Evolutionary conservation across 352 stramenopile species (phyloP), one percentile per base, ranked within the genome.

Genomic region (Phytophthora hybrid): DNA sequence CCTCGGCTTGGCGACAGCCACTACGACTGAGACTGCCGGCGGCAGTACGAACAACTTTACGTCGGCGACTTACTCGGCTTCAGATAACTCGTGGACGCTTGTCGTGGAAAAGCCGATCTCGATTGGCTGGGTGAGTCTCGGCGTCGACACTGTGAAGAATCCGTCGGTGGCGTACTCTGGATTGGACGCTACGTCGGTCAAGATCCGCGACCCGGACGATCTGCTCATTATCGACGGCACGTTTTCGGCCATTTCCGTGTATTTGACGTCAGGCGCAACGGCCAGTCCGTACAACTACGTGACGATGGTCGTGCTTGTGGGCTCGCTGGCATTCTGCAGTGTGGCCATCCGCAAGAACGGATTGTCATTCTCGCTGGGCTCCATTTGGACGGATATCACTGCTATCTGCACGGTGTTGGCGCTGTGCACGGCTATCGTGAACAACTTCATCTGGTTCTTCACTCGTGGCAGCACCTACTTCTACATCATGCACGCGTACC

Each of bases 221-320:
- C 78, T 85, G 8, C 68, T 93, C 10, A 82, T 95, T 53, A 86
- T 88, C 2, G 61, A 78, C 21, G 86, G 88, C 19, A 79, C 73
- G 0, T 89, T 94, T 60, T 94, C 86, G 32, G 82, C 86, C 23
- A 94, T 95, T 54, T 93, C 85, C 1, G 77, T 97, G 21, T 87
- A 93, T 59, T 66, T 93, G 19, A 69, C 87, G 26, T 83, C 78
- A 1, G 80, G 86, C 13, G 78, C 87, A 5, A 87, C 76, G n/a
- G 78, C 83, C 18, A 95, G 90, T 69, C 89, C 90, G 64, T 97
- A 97, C 79, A 97, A 94, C 57, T 97, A 95, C 76, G 88, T 97
- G 31, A 94, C 88, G 1, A 91, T 97, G 71, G 90, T 95, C 39
- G 82, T 97, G 19, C 77, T 97, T n/a, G 85, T 93, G 39, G 84